Evolutionary conservation across 495 filamentous ascomycete genomes (phyloP).

Genomic region (Neurospora sp.): DNA sequence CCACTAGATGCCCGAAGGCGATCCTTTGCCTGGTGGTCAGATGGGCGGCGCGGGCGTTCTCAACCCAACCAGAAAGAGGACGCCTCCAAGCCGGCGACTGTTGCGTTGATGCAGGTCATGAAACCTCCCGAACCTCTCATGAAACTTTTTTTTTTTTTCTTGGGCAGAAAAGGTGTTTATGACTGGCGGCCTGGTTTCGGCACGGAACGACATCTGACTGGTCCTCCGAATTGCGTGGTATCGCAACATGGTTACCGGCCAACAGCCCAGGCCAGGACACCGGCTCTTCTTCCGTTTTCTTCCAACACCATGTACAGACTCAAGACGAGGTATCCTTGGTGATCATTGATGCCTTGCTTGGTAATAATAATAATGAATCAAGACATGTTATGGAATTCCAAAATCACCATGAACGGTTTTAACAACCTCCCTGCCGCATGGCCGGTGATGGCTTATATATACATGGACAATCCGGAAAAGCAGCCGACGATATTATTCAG

Average conservation of each 20-base stretch:
- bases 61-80: conserved; percentile 21
- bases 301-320: neutral
- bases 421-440: neutral
- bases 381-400: neutral
- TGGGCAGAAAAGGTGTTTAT: conserved; percentile 14
- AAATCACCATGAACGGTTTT: neutral
- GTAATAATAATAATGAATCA: neutral
- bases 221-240: neutral
- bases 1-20: conserved; percentile 15
- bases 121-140: conserved; percentile 1
- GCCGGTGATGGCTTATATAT: neutral
- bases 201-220: conserved; percentile 5
- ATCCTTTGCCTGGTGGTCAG: conserved; percentile 8
- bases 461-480: neutral
- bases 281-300: neutral
- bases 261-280: neutral
- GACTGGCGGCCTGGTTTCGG: conserved; percentile 9
- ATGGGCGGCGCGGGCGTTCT: conserved; percentile 14
- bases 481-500: neutral
- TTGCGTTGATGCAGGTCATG: conserved; percentile 8
- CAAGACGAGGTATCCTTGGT: neutral
- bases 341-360: neutral
- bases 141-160: neutral
- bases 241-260: neutral
- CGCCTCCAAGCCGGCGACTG: conserved; percentile 1